phyloP scores from a whole-genome alignment of 768 basidiomycete genomes.

The Lyophyllum shimeji region DNA sequence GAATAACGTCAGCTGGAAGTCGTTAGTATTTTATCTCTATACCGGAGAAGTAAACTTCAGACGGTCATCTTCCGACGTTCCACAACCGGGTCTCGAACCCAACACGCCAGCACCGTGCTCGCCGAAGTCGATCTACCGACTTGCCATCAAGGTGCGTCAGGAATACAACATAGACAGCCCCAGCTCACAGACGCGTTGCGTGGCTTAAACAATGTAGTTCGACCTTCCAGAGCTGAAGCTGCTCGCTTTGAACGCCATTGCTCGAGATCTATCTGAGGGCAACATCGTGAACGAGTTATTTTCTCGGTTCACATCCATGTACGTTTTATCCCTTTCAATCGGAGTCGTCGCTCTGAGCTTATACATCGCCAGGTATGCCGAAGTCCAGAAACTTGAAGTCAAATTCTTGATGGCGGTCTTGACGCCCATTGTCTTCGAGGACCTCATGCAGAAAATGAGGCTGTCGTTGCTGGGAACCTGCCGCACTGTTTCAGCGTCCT shows the following conservation, averaged over 20 bases:
- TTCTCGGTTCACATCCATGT: conserved; percentile 25
- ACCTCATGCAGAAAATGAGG: conserved; percentile 2
- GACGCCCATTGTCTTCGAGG: background rate
- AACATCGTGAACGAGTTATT: conserved; percentile 26
- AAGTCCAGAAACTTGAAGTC: conserved; percentile 13
- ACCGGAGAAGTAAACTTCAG: conserved; percentile 31
- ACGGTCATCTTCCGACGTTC: conserved; percentile 19
- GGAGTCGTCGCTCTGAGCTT: background rate
- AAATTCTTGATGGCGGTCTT: conserved; percentile 1
- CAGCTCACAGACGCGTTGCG: background rate
- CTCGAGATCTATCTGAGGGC: conserved; percentile 10
- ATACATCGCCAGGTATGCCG: conserved; percentile 9
- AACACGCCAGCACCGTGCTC: conserved; percentile 27
- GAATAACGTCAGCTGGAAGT: conserved; percentile 30
- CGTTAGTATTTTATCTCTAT: conserved; percentile 38
- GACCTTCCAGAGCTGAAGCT: conserved; percentile 16
- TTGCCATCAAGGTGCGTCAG: conserved; percentile 35
- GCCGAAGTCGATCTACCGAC: conserved; percentile 44
- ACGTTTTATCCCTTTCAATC: background rate
- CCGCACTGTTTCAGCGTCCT: conserved; percentile 4
- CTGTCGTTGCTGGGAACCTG: background rate
- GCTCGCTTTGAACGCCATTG: conserved; percentile 20
- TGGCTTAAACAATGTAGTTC: conserved; percentile 11
- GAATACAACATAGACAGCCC: background rate
- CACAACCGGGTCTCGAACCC: conserved; percentile 10